Percentiles rank a stretch among this genome's conserved stretches.
These are phyloP conservation scores for Aspergillus floridensis DNA, from an alignment of 2,329 filamentous ascomycete species.

Conservation along the genomic window DNA sequence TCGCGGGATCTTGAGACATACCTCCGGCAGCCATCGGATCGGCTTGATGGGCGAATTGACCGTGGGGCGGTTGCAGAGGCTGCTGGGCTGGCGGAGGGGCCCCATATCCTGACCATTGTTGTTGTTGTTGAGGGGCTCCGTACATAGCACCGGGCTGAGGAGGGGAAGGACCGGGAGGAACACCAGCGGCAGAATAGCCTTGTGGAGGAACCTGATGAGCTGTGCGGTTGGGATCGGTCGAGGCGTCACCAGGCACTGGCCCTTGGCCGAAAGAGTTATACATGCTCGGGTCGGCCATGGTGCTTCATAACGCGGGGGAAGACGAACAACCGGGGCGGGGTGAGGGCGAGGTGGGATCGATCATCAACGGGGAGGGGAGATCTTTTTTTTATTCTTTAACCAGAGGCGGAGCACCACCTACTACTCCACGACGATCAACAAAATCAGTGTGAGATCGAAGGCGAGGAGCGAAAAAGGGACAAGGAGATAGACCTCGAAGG, in stretches of 20 bases:
- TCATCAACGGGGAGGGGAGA: not conserved
- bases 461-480: not conserved
- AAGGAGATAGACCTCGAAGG: not conserved
- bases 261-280: constrained; percentile 41
- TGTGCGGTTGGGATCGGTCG: constrained; percentile 53
- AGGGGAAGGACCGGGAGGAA: constrained; percentile 36
- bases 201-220: constrained; percentile 52
- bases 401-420: constrained; percentile 12
- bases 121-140: constrained; percentile 31
- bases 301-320: constrained; percentile 29
- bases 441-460: not conserved
- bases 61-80: constrained; percentile 24
- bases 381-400: not conserved
- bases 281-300: constrained; percentile 44
- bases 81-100: constrained; percentile 19
- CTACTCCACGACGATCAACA: not conserved
- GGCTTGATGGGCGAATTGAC: constrained; percentile 29
- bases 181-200: constrained; percentile 46
- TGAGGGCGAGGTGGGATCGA: constrained; percentile 9
- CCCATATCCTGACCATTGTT: constrained; percentile 33
- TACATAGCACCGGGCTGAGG: constrained; percentile 39
- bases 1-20: constrained; percentile 28
- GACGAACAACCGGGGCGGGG: constrained; percentile 6
- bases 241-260: constrained; percentile 47
- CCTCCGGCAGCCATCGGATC: constrained; percentile 26